Evolutionary conservation across 257 asterid genomes (phyloP), one percentile per base, ranked within the genome.

Genomic region (Nicotiana tomentosiformis): DNA sequence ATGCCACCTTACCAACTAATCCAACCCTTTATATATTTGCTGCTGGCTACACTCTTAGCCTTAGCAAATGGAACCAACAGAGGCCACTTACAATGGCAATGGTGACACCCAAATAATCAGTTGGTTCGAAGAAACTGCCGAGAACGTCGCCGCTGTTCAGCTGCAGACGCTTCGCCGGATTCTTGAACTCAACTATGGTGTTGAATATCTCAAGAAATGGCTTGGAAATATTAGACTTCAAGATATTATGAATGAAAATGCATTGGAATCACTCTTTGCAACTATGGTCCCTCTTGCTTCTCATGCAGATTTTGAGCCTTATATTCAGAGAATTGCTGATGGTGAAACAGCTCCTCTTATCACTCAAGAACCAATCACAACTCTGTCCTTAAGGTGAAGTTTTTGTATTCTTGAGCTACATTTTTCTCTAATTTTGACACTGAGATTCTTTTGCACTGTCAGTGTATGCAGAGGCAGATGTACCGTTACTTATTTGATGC

Each of bases 261-360:
- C 89, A 81, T 81, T 94, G 88, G 98, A 92, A 81, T 84, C 91
- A 4, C 87, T 93, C 15, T 94, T 70, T 83, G 85, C 92, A 6
- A 84, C 91, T 37, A 43, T 87, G 84, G 98, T 94, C 39, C 98
- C 97, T 53, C 93, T 94, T 81, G 86, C 86, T 3, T 90, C 95
- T 55, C 98, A 94, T 91, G 98, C 92, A 74, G 96, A 92, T 86
- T 88, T 94, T 57, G 96, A 94, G 87, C 95, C 93, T 66, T 94
- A 90, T 77, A 82, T 94, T 81, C 95, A 84, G 17, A 85, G 95
- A 67, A 93, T 94, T 37, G 97, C 92, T 35, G 91, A 91, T 80
- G 98, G 97, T 37, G 94, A 91, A 4, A 82, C 81, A 23, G 70
- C 87, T 62, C 91, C 92, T n/a, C 72, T 91, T 7, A 84, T 94